phyloP scores from a whole-genome alignment of 352 stramenopile species.

The Globisporangium splendens region DNA sequence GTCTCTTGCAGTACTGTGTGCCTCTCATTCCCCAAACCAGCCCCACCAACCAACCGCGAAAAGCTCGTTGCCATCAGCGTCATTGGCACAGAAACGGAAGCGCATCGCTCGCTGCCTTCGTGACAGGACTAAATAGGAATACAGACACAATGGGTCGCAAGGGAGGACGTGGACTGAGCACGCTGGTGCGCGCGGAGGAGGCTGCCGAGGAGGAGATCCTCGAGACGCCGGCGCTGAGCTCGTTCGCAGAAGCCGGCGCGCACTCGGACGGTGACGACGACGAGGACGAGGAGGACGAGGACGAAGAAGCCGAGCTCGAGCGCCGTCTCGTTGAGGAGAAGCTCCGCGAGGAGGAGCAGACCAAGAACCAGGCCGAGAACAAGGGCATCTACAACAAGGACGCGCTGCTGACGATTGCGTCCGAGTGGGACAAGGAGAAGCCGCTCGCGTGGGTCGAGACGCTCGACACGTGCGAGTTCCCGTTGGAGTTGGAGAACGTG shows the following conservation, averaged over 20 bases:
- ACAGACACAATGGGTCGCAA: conserved; percentile 33
- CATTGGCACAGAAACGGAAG: background rate
- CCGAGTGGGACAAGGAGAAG: conserved; percentile 51
- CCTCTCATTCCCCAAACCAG: background rate
- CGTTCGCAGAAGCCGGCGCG: conserved; percentile 19
- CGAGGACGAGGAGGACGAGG: conserved; percentile 43
- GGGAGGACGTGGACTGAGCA: conserved; percentile 36
- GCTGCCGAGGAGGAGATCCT: conserved; percentile 81
- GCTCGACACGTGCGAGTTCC: conserved; percentile 61
- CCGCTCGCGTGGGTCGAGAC: conserved; percentile 75
- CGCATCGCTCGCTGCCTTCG: too few species aligned
- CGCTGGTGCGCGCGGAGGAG: conserved; percentile 67
- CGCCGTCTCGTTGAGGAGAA: conserved; percentile 69
- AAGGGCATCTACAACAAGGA: conserved; percentile 74
- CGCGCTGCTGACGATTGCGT: conserved; percentile 51
- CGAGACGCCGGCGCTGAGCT: conserved; percentile 73
- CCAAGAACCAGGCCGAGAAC: conserved; percentile 34
- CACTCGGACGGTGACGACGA: conserved; percentile 21
- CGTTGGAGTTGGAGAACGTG: conserved; percentile 68
- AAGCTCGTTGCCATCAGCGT: conserved; percentile 7
- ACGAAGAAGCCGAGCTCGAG: conserved; percentile 71
- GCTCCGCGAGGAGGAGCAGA: conserved; percentile 40
- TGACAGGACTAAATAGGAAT: background rate
- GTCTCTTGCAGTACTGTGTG: conserved; percentile 17
- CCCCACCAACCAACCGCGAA: conserved; percentile 17